phyloP scores from a whole-genome alignment of 2,329 filamentous ascomycete genomes.

The Claviceps purpurea region DNA sequence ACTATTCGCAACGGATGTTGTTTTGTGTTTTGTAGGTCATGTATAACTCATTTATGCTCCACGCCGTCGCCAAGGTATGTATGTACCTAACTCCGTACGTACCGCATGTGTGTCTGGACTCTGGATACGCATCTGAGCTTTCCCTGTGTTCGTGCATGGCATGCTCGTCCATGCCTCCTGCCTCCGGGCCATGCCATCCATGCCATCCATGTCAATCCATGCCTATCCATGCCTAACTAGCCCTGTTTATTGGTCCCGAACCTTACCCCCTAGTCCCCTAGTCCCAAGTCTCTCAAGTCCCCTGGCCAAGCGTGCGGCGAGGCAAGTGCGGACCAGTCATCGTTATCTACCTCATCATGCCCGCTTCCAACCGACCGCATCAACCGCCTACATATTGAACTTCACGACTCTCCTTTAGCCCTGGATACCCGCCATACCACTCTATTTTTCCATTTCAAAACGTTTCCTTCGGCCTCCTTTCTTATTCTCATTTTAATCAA shows the following conservation, averaged over 20 bases:
- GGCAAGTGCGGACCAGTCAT: slow-evolving; percentile 3
- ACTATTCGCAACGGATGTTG: too few relatives aligned
- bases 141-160: background rate
- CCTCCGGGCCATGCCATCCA: background rate
- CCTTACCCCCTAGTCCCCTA: too few relatives aligned
- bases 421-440: background rate
- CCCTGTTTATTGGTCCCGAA: background rate
- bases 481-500: slow-evolving; percentile 2
- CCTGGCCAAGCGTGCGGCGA: background rate
- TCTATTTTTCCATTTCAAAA: background rate
- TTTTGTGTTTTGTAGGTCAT: too few relatives aligned
- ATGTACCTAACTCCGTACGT: background rate
- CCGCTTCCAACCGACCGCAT: slow-evolving; percentile 8
- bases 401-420: slow-evolving; percentile 27
- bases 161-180: background rate
- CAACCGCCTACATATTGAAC: slow-evolving; percentile 11
- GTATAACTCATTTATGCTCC: background rate
- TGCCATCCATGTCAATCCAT: background rate
- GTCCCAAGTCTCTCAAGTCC: too few relatives aligned
- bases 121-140: background rate
- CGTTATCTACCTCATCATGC: slow-evolving; percentile 15
- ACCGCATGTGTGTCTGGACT: background rate
- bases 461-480: background rate
- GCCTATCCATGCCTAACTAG: background rate
- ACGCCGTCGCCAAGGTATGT: background rate